phyloP scores from a whole-genome alignment of 2,329 filamentous ascomycete species.

The Hypoxylon sp. region DNA sequence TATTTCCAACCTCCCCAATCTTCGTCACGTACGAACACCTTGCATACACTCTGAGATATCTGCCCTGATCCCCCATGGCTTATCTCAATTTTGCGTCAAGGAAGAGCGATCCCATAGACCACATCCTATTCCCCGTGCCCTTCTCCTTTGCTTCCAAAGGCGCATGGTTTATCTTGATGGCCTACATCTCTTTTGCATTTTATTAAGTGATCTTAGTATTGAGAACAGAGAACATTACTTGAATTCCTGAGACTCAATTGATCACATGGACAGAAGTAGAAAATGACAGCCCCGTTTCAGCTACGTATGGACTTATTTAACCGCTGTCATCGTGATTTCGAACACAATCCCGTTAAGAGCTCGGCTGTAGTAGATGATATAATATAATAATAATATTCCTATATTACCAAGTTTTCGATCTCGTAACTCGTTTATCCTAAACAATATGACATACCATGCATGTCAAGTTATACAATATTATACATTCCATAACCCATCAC shows the following conservation, averaged over 20 bases:
- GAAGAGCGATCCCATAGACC: conserved; percentile 38
- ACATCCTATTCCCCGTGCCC: conserved; percentile 35
- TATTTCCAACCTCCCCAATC: not conserved
- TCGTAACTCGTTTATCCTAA: conserved; percentile 35
- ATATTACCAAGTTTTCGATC: conserved; percentile 11
- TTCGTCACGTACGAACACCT: conserved; percentile 25
- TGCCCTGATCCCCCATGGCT: conserved; percentile 40
- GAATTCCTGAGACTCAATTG: too few species aligned
- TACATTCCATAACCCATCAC: conserved; percentile 1
- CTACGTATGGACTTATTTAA: too few species aligned
- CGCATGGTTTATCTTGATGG: conserved; percentile 35
- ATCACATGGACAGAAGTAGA: too few species aligned
- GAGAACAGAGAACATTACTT: too few species aligned
- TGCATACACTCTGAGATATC: conserved; percentile 47
- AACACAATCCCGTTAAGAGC: too few species aligned
- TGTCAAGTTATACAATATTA: conserved; percentile 26
- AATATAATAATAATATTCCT: too few species aligned
- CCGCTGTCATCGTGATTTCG: too few species aligned
- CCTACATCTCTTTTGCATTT: conserved; percentile 35
- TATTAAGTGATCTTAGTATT: too few species aligned
- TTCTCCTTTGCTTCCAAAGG: conserved; percentile 24
- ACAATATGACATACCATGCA: too few species aligned
- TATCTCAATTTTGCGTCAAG: conserved; percentile 47
- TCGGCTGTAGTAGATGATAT: too few species aligned
- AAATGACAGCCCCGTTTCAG: too few species aligned